Conservation (phyloP, 2,329 filamentous ascomycete genomes). For the Metarhizium brunneum region DNA sequence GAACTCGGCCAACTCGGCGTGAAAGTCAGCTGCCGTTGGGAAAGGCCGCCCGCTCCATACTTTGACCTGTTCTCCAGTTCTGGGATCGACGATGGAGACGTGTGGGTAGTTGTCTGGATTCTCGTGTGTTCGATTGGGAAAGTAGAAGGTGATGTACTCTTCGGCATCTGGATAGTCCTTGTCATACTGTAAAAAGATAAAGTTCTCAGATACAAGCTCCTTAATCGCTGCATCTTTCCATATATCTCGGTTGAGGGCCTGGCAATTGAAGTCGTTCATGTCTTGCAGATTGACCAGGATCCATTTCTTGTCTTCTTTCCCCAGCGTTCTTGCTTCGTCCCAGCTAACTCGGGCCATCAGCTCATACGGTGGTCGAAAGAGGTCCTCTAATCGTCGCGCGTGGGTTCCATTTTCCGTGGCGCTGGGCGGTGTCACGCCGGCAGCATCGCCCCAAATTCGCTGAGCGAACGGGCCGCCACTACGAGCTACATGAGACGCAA, state of each 20-base stretch:
- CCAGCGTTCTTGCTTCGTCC: conserved; percentile 75
- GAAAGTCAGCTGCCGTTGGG: conserved; percentile 67
- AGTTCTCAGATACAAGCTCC: conserved; percentile 80
- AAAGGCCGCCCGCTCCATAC: conserved; percentile 83
- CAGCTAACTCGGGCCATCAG: conserved; percentile 73
- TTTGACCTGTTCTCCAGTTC: conserved; percentile 96
- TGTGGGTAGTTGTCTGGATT: conserved; percentile 89
- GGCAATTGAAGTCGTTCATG: conserved; percentile 86
- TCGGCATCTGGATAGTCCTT: conserved; percentile 72
- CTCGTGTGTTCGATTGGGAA: conserved; percentile 59
- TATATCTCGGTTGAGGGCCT: conserved; percentile 85
- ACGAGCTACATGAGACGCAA: conserved; percentile 2
- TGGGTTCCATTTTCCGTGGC: conserved; percentile 48
- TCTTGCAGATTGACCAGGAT: conserved; percentile 94
- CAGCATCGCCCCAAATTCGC: conserved; percentile 26
- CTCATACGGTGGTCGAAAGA: conserved; percentile 88
- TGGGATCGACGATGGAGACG: conserved; percentile 88
- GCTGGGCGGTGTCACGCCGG: conserved; percentile 9
- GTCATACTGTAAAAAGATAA: conserved; percentile 90
- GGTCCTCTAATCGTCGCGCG: conserved; percentile 71
- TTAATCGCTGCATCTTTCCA: conserved; percentile 82
- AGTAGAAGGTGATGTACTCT: conserved; percentile 87
- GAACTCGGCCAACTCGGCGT: conserved; percentile 88
- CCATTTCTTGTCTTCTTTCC: conserved; percentile 88
- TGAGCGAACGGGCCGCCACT: conserved; percentile 28